Percentiles rank a stretch among this genome's conserved stretches.
These are phyloP conservation scores for Apiospora malaysiana DNA, from an alignment of 2,329 filamentous ascomycete genomes.

Conservation along the genomic window DNA sequence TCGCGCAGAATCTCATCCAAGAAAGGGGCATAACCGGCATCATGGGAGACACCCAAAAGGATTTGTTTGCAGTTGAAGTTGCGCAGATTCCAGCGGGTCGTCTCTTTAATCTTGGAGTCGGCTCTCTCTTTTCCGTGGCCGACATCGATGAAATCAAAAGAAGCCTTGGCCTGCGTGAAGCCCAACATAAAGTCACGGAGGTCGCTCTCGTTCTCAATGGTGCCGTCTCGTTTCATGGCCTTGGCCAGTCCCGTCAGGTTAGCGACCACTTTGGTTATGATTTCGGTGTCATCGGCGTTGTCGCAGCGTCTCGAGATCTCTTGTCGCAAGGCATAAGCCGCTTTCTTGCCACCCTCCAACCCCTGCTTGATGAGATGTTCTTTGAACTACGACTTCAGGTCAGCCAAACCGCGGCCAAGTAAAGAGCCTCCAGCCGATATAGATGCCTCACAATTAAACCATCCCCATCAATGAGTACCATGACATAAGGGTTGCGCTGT, in stretches of 20 bases:
- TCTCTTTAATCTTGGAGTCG: constrained; percentile 65
- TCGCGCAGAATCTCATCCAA: constrained; percentile 60
- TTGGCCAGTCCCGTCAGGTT: constrained; percentile 58
- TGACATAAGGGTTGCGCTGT: constrained; percentile 63
- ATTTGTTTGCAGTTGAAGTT: constrained; percentile 68
- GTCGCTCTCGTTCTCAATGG: constrained; percentile 49
- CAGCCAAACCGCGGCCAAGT: constrained; percentile 20
- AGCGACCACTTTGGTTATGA: constrained; percentile 62
- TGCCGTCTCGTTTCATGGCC: constrained; percentile 56
- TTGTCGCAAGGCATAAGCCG: constrained; percentile 55
- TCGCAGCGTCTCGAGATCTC: constrained; percentile 54
- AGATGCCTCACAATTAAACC: constrained; percentile 58
- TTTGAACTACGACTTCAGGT: constrained; percentile 55
- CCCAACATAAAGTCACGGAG: constrained; percentile 63
- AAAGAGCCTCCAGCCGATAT: constrained; percentile 25
- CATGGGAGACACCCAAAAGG: constrained; percentile 66
- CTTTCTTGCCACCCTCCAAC: constrained; percentile 59
- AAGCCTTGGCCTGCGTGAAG: constrained; percentile 64
- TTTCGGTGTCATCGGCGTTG: constrained; percentile 54
- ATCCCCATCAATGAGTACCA: constrained; percentile 68
- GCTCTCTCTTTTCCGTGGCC: constrained; percentile 63
- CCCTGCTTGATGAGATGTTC: constrained; percentile 60
- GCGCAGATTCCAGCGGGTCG: constrained; percentile 60
- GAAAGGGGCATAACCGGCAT: constrained; percentile 65
- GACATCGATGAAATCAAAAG: constrained; percentile 70